Conservation (phyloP, 371 early-diverging fungal species). For the Mucor indicus region DNA sequence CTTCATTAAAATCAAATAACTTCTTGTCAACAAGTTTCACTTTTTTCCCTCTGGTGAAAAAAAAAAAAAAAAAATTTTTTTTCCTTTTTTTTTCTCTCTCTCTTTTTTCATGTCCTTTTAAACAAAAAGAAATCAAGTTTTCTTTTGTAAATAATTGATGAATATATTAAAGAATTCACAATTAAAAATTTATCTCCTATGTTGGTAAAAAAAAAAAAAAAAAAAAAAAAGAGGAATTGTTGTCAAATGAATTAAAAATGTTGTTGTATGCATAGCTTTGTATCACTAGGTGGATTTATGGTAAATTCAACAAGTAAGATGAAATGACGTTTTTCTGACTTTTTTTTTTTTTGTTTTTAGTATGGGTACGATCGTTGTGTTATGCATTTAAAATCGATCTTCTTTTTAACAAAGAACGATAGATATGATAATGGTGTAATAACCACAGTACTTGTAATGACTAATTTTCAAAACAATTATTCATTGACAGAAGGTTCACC, state of each 20-base stretch:
- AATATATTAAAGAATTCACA: conserved; percentile 10
- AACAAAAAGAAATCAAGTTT: not conserved
- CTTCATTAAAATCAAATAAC: not conserved
- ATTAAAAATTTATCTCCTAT: conserved; percentile 20
- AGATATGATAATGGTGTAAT: conserved; percentile 51
- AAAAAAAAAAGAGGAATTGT: not conserved
- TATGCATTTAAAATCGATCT: not conserved
- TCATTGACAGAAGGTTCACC: conserved; percentile 7
- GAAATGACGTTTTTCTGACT: not conserved
- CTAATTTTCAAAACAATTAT: conserved; percentile 30
- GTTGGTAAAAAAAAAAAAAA: conserved; percentile 16
- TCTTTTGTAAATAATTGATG: conserved; percentile 2
- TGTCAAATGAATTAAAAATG: conserved; percentile 2
- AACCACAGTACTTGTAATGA: conserved; percentile 42
- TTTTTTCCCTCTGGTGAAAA: not conserved
- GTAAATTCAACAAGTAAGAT: conserved; percentile 11
- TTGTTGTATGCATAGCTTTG: conserved; percentile 16
- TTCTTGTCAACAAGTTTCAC: not conserved
- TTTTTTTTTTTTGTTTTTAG: conserved; percentile 3
- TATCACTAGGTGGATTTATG: conserved; percentile 48
- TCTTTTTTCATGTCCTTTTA: conserved; percentile 1
- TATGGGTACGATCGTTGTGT: conserved; percentile 37
- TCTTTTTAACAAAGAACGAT: not conserved
- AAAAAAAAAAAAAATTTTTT: not conserved
- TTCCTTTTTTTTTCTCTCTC: conserved; percentile 4